Base-by-base conservation (phyloP, 768 basidiomycete species). In the Saitozyma sp. region DNA sequence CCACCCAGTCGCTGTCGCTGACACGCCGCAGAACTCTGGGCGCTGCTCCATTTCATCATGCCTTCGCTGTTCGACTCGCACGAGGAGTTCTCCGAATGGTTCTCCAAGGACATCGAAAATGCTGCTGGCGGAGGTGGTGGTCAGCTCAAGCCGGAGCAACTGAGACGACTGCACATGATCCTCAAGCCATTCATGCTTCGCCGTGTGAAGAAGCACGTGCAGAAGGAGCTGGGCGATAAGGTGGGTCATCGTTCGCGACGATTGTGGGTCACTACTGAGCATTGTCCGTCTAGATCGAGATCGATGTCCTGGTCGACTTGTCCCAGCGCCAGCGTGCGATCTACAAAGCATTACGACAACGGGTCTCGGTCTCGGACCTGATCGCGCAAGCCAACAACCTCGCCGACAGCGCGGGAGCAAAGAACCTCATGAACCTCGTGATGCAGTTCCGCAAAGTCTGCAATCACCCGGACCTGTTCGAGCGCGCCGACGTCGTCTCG, bases 401-500 rank as follows among this genome's bases (percentile, higher is more conserved):
- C 63, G 68, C 68, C 43, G 90, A 92, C 71, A 41, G 37, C 70
- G 37, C 14, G 41, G 91, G 91, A 39, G 92, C 93, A 56, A 88
- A 92, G 57, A 91, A 92, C 8, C 82, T 99, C 63, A 98, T 98
- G 95, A 99, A 98, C 80, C 85, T 99, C 63, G 96, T 99, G 65
- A 99, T 99, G 96, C 96, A 99, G 78, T 98, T 98, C 84, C 88
- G 96, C 69, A 99, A 99, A 84, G 92, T 95, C 66, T 98, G 95
- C 84, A 98, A 97, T 72, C 96, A 99, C 70, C 96, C 96, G 0
- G 95, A 98, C 77, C 84, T 99, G 38, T 99, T 99, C 77, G 93
- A 98, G 78, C 87, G 96, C 14, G 94, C 94, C 37, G 96, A 98
- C 77, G 94, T 99, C 48, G 84, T 89, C 9, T 89, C 94, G 0